Conservation (phyloP, 1,139 yeast species). For the Suhomyces panamericanus region DNA sequence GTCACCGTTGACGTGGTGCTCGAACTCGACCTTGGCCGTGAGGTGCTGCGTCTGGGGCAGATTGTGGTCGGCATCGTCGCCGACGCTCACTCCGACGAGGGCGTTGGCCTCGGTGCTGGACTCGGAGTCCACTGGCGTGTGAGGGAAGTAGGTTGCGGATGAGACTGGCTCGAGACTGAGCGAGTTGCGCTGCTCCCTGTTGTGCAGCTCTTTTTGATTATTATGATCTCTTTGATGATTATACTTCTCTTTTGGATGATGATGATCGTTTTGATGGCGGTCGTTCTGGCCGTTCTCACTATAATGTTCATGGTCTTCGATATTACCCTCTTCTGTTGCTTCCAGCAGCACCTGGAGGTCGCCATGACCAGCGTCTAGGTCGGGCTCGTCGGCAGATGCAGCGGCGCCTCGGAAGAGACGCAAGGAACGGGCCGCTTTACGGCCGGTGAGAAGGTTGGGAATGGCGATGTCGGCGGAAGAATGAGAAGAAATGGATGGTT, state of each 20-base stretch:
- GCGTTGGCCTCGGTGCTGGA: background rate
- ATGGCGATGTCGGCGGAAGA: conserved; percentile 12
- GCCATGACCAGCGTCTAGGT: background rate
- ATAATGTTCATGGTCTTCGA: too few relatives aligned
- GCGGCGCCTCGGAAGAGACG: conserved; percentile 35
- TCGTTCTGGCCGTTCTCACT: too few relatives aligned
- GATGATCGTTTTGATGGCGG: too few relatives aligned
- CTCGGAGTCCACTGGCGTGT: conserved; percentile 30
- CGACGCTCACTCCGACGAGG: background rate
- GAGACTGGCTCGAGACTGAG: conserved; percentile 51
- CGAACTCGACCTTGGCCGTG: conserved; percentile 41
- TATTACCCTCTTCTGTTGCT: background rate
- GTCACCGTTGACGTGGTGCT: conserved; percentile 32
- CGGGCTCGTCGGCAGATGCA: conserved; percentile 14
- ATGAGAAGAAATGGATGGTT: conserved; percentile 7
- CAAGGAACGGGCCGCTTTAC: conserved; percentile 43
- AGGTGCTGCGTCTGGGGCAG: conserved; percentile 31
- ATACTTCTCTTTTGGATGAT: too few relatives aligned
- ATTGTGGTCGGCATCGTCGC: background rate
- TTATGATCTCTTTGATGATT: too few relatives aligned
- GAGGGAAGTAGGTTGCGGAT: conserved; percentile 70
- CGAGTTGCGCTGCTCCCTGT: background rate
- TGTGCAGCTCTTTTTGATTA: background rate
- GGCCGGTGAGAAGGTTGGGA: conserved; percentile 27
- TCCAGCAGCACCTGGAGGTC: background rate